Evolutionary conservation across 129 eudicot species (phyloP), one percentile per base, ranked within the genome.

Genomic region (sunflower (Helianthus annuus)): DNA sequence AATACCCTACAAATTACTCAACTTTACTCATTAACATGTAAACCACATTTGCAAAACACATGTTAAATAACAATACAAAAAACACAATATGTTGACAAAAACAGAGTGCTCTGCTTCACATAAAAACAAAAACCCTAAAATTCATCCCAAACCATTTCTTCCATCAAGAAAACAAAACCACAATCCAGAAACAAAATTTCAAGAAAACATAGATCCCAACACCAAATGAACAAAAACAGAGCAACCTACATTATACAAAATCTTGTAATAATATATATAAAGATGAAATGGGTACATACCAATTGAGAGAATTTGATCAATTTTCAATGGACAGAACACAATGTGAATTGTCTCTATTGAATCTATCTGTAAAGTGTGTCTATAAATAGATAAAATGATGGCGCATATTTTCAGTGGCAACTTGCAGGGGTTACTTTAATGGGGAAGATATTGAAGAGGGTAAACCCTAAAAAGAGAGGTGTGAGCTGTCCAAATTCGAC

Each of bases 401-500:
- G 66, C 49, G 15, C 27, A 39, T 70, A 42, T 64, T 7, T 39
- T 5, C 13, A 24, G 29, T 77, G 68, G 11, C 73, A 72, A 72
- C 10, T 68, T 59, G 69, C 70, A 22, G 11, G 64, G 32, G 70
- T 60, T 15, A 66, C 49, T 27, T 51, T 51, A 49, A 60, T 69
- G 32, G 73, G 62, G 73, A 51, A 69, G 49, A 48, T 72, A 7
- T 13, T 10, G 34, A 55, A 7, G 34, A 55, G 61, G 39, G 29
- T 45, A 36, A 56, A 73, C 13, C 0, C 46, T 57, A 58, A 12
- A 68, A 65, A 15, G 15, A 61, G 76, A 63, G 78, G 62, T 78
- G 82, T 66, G 80, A 81, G 38, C 69, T 70, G 49, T 70, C 61
- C 54, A 29, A 40, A 75, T 48, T 45, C 54, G 85, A 82, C 86